Evolutionary conservation across 1,284 basidiomycete genomes (phyloP).

Genomic region (Boletus smithii): DNA sequence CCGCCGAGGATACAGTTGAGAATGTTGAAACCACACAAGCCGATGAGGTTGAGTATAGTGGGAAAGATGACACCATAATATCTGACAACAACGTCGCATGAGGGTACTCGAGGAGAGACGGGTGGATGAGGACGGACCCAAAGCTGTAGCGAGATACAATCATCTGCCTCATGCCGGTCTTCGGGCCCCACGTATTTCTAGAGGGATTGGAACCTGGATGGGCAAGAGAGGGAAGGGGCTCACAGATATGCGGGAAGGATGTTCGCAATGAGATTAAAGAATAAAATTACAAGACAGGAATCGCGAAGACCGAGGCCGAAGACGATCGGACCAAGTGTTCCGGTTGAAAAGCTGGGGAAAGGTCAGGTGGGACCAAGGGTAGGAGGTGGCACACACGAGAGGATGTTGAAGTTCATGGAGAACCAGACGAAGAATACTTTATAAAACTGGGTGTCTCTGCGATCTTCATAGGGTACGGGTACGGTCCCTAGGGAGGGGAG

Average conservation of each 20-base stretch:
- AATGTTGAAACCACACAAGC: slow-evolving; percentile 71
- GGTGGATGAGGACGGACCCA: slow-evolving; percentile 46
- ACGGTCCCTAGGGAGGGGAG: slow-evolving; percentile 41
- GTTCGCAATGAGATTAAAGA: slow-evolving; percentile 66
- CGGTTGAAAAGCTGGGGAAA: slow-evolving; percentile 58
- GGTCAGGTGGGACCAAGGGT: slow-evolving; percentile 1
- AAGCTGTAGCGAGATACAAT: slow-evolving; percentile 76
- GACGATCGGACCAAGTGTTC: slow-evolving; percentile 65
- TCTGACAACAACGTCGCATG: slow-evolving; percentile 34
- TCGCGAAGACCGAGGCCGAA: slow-evolving; percentile 71
- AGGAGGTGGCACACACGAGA: slow-evolving; percentile 50
- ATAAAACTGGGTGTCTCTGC: slow-evolving; percentile 60
- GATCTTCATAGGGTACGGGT: slow-evolving; percentile 48
- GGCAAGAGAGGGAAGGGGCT: slow-evolving; percentile 23
- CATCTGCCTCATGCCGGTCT: slow-evolving; percentile 86
- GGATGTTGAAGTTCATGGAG: slow-evolving; percentile 68
- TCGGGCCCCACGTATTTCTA: slow-evolving; percentile 83
- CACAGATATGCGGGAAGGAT: slow-evolving; percentile 59
- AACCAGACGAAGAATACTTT: slow-evolving; percentile 79
- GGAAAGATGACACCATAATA: slow-evolving; percentile 67
- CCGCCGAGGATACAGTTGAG: slow-evolving; percentile 79
- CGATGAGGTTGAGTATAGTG: slow-evolving; percentile 60
- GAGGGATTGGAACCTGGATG: background rate
- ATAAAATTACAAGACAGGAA: slow-evolving; percentile 70
- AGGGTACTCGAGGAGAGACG: background rate